phyloP scores from a whole-genome alignment of 441 rosid genomes.

The Gossypium aridum region DNA sequence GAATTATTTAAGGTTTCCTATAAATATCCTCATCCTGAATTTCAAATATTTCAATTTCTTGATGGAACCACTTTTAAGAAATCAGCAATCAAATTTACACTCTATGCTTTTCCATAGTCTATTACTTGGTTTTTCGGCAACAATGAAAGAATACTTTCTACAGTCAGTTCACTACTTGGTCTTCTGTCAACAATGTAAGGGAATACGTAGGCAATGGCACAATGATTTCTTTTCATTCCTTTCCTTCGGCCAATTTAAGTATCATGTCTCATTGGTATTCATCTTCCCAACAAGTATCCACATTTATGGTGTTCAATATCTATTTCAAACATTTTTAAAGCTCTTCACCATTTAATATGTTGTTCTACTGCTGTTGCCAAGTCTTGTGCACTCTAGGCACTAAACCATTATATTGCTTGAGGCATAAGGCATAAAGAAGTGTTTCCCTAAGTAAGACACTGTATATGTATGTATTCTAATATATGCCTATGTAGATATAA shows the following conservation, averaged over 20 bases:
- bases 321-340: neutral
- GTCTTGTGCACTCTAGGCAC: neutral
- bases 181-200: neutral
- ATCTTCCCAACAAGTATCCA: slow-evolving; percentile 1
- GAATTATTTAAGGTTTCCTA: neutral
- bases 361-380: neutral
- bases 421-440: neutral
- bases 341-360: neutral
- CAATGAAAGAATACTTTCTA: neutral
- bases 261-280: neutral
- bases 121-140: neutral
- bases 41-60: neutral
- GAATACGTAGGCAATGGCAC: neutral
- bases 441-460: neutral
- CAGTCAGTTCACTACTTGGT: neutral
- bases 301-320: neutral
- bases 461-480: neutral
- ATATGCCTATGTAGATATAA: too few relatives aligned
- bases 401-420: neutral
- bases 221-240: neutral
- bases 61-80: neutral
- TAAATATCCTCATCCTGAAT: neutral
- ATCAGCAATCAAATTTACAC: neutral
- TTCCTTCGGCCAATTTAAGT: neutral
- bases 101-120: neutral